Evolutionary conservation across 352 stramenopile genomes (phyloP).

Genomic region (Globisporangium ultimum): DNA sequence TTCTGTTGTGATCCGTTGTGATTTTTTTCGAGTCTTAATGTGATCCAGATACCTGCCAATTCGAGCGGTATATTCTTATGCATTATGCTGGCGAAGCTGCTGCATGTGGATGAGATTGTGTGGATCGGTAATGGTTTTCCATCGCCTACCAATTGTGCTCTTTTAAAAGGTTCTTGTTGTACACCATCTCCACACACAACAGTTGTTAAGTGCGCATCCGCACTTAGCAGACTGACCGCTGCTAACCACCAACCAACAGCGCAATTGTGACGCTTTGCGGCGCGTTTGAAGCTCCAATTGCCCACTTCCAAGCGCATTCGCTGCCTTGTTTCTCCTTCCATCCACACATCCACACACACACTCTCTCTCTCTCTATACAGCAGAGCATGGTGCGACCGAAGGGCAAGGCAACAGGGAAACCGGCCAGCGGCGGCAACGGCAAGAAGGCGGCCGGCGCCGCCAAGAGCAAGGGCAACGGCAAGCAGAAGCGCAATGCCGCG

Average conservation of each 20-base stretch:
- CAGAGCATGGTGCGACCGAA: slow-evolving; percentile 21
- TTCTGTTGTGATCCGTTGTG: too few species aligned
- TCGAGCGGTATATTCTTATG: too few species aligned
- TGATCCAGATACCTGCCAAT: too few species aligned
- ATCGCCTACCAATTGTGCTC: too few species aligned
- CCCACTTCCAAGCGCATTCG: not conserved
- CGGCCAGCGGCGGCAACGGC: slow-evolving; percentile 4
- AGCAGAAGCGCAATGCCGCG: slow-evolving; percentile 13
- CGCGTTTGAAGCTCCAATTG: slow-evolving; percentile 6
- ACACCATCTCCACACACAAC: too few species aligned
- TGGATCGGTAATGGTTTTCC: too few species aligned
- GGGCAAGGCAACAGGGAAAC: slow-evolving; percentile 12
- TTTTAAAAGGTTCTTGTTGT: too few species aligned
- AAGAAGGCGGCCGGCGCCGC: slow-evolving; percentile 19
- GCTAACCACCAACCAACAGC: slow-evolving; percentile 10
- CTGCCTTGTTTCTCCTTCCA: not conserved
- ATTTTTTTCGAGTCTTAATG: too few species aligned
- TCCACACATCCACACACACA: not conserved
- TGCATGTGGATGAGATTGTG: too few species aligned
- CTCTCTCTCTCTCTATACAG: slow-evolving; percentile 7
- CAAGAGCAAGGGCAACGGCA: slow-evolving; percentile 11
- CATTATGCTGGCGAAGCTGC: too few species aligned
- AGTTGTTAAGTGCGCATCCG: slow-evolving; percentile 2
- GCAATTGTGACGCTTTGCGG: slow-evolving; percentile 7
- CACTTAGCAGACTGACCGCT: slow-evolving; percentile 5